Percentiles rank a stretch among this genome's conserved stretches.
Evolutionary conservation across 2,329 filamentous ascomycete species (phyloP).

Genomic region (Tolypocladium tropicale): DNA sequence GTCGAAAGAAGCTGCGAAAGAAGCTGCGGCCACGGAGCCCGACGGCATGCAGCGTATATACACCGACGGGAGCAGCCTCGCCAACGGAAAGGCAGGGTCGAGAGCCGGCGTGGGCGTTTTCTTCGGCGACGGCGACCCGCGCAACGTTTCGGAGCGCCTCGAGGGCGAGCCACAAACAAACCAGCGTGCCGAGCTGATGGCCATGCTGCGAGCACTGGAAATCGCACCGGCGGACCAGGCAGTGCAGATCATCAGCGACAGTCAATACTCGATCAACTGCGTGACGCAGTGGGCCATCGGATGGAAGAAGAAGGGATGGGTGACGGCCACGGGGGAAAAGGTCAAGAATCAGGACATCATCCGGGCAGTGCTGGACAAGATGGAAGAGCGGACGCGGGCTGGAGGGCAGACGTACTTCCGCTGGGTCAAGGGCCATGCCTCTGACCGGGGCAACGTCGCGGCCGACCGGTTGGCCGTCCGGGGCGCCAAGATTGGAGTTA

Average conservation of each 20-base stretch:
- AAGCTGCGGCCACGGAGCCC: constrained; percentile 1
- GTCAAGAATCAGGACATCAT: constrained; percentile 87
- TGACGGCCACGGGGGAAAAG: constrained; percentile 54
- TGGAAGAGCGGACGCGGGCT: constrained; percentile 55
- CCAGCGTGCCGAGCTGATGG: constrained; percentile 89
- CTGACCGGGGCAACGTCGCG: constrained; percentile 62
- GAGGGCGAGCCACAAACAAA: constrained; percentile 74
- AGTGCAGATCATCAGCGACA: constrained; percentile 78
- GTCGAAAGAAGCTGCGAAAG: constrained; percentile 17
- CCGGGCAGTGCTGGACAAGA: constrained; percentile 57
- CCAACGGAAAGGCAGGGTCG: constrained; percentile 47
- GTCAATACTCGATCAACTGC: constrained; percentile 83
- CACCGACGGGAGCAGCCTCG: constrained; percentile 52
- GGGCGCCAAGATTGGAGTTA: constrained; percentile 19
- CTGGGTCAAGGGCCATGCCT: constrained; percentile 84
- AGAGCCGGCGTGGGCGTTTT: constrained; percentile 53
- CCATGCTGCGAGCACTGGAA: constrained; percentile 74
- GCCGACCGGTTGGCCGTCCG: constrained; percentile 68
- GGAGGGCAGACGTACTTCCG: constrained; percentile 59
- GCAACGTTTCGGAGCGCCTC: constrained; percentile 67
- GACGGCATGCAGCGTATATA: constrained; percentile 32
- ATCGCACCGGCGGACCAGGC: constrained; percentile 56
- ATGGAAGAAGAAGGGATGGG: constrained; percentile 72
- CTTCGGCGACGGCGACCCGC: constrained; percentile 46
- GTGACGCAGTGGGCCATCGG: constrained; percentile 71